Evolutionary conservation across 2,329 filamentous ascomycete genomes (phyloP), one percentile per base, ranked within the genome.

Genomic region (Penicillium paneum): DNA sequence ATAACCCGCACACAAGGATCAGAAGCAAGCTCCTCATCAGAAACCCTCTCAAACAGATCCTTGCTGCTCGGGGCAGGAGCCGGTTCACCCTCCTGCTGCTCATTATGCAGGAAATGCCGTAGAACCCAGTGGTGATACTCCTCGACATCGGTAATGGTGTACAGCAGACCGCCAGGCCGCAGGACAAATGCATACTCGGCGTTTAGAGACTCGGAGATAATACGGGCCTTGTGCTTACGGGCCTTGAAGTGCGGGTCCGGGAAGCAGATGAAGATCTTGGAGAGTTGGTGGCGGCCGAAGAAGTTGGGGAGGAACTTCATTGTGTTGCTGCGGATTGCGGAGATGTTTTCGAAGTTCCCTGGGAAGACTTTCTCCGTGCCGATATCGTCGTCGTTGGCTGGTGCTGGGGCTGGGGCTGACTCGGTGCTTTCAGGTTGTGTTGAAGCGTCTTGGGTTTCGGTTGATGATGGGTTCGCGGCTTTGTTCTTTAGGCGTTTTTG

Each of bases 291-390:
- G 67, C 87, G 89, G 51, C 76, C 78, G 79, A 99, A 97, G 80
- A 97, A 96, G 71, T 99, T 97, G 58, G 95, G 93, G n/a, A 99
- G 79, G 74, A 97, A 99, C 73, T 99, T 99, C 94, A 99, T 99
- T 5, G 91, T 90, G 77, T 99, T 99, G 62, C 90, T 90, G 58
- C 94, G 87, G 44, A 99, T 79, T 69, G 91, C 95, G 32, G 89
- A 86, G 50, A 93, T 87, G 72, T 99, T 99, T 69, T 95, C 88
- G 72, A 91, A 97, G 43, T 78, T 73, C 17, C 72, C 71, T 0
- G 71, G 64, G 15, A 73, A 57, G 38, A 64, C 62, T 7, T 57
- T 57, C 13, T 61, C 64, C 5, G 55, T 63, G 38, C 62, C 62
- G 52, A 59, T 56, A 12, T 64, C 62, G 17, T 65, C 63, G 21